Base-by-base conservation (phyloP, 352 stramenopile species). In the Phytophthora kernoviae region DNA sequence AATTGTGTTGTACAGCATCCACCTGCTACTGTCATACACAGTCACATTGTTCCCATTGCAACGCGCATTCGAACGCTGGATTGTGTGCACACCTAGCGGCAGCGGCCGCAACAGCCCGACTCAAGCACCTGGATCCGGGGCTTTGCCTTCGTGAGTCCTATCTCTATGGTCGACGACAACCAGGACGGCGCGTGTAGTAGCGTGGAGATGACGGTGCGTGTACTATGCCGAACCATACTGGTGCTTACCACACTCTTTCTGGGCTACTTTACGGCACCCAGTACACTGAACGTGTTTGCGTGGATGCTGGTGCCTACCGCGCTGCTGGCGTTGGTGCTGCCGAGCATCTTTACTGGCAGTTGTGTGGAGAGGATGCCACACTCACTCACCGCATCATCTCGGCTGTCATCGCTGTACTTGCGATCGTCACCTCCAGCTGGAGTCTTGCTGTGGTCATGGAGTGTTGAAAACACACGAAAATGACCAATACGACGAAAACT, bases 1-100 rank as follows among this genome's bases (percentile, higher is more conserved):
- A 11, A 84, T 90, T 52, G 78, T 90, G 61, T 59, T 93, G 52
- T 93, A 91, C 68, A 78, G 65, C 37, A 83, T 90, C 40, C 84
- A 93, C 67, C 43, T 93, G 44, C 54, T 93, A 54, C 52, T 93
- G 12, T 90, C 81, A 37, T 91, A 89, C 64, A 79, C 74, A 12
- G 58, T 90, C 51, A 87, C 81, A 8, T 62, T 91, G 30, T 90
- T 77, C 48, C 84, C 84, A 42, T 65, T 93, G 18, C 79, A 91
- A 54, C 81, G 76, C 33, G 78, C 76, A 30, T 73, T 91, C 39
- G 84, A 93, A 69, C 49, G 53, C 20, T 80, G 75, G 59, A 70
- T 92, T 32, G 44, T 87, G 30, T 50, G 67, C 36, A 54, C 61
- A 24, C 33, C 65, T 11, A 60, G 33, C 40, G 24, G 53, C 49